Conservation (phyloP, 139 green algal genomes). For the Astrephomene gubernaculifera region DNA sequence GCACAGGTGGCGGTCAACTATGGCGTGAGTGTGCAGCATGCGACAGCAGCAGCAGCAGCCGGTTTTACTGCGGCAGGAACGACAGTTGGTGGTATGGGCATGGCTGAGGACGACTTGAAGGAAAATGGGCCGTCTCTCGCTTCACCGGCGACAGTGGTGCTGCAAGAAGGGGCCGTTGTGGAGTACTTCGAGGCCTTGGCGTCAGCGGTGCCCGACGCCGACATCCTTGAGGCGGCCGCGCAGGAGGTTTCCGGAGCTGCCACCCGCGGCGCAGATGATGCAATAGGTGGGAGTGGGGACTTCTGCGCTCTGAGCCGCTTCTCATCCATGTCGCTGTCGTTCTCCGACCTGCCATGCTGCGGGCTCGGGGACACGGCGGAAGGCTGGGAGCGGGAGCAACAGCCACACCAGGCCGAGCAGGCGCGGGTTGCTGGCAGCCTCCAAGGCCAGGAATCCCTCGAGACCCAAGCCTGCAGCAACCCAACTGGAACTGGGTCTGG, state of each 20-base stretch:
- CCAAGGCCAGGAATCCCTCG: background rate
- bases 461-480: background rate
- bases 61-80: no score
- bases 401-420: background rate
- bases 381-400: background rate
- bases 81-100: no score
- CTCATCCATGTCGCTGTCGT: conserved; percentile 1
- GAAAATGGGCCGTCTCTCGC: no score
- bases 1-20: no score
- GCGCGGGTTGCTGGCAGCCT: background rate
- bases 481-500: background rate
- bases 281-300: background rate
- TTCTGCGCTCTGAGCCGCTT: background rate
- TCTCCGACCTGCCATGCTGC: background rate
- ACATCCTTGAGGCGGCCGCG: background rate
- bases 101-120: no score
- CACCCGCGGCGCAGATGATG: background rate
- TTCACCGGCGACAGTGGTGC: no score
- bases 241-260: background rate
- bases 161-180: background rate
- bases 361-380: background rate
- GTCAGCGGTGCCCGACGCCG: background rate
- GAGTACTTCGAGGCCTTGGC: background rate
- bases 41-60: no score
- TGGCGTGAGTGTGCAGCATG: no score